Percentiles rank a stretch among this genome's conserved stretches.
Conservation (phyloP, 1,284 basidiomycete species). For the Kwoniella shivajii region DNA sequence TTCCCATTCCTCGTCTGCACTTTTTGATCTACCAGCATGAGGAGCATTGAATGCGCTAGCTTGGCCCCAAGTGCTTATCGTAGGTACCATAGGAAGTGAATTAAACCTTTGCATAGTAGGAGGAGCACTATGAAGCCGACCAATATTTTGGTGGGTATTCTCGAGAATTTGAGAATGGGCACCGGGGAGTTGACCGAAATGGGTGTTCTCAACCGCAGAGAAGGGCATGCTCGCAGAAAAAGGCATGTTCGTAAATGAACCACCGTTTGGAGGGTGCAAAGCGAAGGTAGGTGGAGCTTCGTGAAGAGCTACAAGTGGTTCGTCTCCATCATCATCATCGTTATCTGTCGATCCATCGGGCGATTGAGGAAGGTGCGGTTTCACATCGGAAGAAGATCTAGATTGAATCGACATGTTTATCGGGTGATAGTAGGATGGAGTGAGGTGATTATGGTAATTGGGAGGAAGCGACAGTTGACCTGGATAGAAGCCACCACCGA, state of each 20-base stretch:
- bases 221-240: constrained; percentile 30
- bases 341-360: constrained; percentile 5
- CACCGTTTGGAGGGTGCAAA: constrained; percentile 24
- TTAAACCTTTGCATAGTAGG: constrained; percentile 46
- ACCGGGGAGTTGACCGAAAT: constrained; percentile 11
- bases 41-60: constrained; percentile 16
- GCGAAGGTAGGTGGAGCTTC: constrained; percentile 28
- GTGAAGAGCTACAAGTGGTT: constrained; percentile 22
- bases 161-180: constrained; percentile 18
- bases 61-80: constrained; percentile 28
- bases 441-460: constrained; percentile 6
- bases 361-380: constrained; percentile 7
- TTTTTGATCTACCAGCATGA: constrained; percentile 9
- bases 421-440: constrained; percentile 4
- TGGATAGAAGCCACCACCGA: constrained; percentile 26
- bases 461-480: constrained; percentile 20
- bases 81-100: constrained; percentile 41
- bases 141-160: constrained; percentile 10
- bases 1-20: constrained; percentile 32
- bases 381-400: not conserved
- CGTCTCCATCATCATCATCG: constrained; percentile 37
- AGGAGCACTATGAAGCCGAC: constrained; percentile 41
- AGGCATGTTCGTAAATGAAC: constrained; percentile 18
- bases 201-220: constrained; percentile 23
- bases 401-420: constrained; percentile 2